These are phyloP conservation scores for Tulasnella sp. DNA, from an alignment of 768 basidiomycete species.

Conservation along the genomic window DNA sequence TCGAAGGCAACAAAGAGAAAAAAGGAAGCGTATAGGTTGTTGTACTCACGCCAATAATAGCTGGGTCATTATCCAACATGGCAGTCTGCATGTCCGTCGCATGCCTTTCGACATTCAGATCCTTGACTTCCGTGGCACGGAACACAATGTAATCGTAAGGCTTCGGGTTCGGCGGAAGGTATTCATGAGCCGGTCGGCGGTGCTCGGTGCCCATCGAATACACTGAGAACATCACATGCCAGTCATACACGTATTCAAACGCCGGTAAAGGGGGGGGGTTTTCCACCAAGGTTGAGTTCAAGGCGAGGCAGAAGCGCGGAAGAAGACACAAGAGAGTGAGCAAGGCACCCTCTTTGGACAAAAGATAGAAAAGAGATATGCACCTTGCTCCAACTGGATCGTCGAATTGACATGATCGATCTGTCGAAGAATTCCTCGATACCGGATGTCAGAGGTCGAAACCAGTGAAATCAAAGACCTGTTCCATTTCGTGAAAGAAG, in stretches of 20 bases:
- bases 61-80: slow-evolving; percentile 61
- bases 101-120: slow-evolving; percentile 63
- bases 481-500: background rate
- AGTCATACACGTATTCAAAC: background rate
- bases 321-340: background rate
- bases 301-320: background rate
- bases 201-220: slow-evolving; percentile 86
- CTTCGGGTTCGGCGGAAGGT: slow-evolving; percentile 73
- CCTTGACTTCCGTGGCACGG: slow-evolving; percentile 83
- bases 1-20: background rate
- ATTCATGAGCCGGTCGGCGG: slow-evolving; percentile 53
- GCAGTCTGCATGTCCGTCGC: slow-evolving; percentile 1
- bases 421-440: slow-evolving; percentile 77
- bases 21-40: background rate
- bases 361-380: slow-evolving; percentile 19
- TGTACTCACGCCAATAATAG: slow-evolving; percentile 63
- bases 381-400: slow-evolving; percentile 82
- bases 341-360: background rate
- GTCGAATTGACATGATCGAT: slow-evolving; percentile 81
- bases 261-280: background rate
- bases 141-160: slow-evolving; percentile 89
- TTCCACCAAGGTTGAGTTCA: background rate
- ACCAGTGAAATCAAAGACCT: slow-evolving; percentile 61
- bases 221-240: slow-evolving; percentile 35
- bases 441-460: slow-evolving; percentile 85